These are phyloP conservation scores for Xylariaceae sp. DNA, from an alignment of 2,329 filamentous ascomycete genomes.

Conservation along the genomic window DNA sequence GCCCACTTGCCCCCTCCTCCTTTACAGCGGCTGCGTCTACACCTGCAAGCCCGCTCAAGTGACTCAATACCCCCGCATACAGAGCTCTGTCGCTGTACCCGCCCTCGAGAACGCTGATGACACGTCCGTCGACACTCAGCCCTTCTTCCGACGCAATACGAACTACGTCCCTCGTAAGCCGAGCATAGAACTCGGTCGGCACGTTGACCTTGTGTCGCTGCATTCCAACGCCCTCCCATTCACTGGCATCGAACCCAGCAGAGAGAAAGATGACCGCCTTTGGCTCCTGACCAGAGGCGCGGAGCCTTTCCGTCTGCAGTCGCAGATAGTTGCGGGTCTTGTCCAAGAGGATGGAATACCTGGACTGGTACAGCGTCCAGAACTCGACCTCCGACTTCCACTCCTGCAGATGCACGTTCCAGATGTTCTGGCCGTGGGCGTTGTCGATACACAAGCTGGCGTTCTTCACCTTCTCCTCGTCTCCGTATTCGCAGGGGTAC, in stretches of 20 bases:
- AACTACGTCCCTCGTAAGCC: slow-evolving; percentile 80
- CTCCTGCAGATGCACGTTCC: slow-evolving; percentile 89
- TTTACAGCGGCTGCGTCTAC: slow-evolving; percentile 38
- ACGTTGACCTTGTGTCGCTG: slow-evolving; percentile 94
- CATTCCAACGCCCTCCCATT: slow-evolving; percentile 90
- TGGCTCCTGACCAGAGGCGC: slow-evolving; percentile 53
- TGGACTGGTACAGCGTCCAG: slow-evolving; percentile 78
- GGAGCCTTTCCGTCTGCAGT: slow-evolving; percentile 62
- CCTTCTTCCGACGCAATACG: slow-evolving; percentile 74
- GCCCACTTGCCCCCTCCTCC: slow-evolving; percentile 37
- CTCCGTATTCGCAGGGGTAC: slow-evolving; percentile 92
- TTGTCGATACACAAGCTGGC: slow-evolving; percentile 93
- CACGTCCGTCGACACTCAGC: slow-evolving; percentile 70
- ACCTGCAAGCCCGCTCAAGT: slow-evolving; percentile 75
- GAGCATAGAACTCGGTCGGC: slow-evolving; percentile 92
- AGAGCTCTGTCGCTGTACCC: slow-evolving; percentile 93
- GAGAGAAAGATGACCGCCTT: slow-evolving; percentile 91
- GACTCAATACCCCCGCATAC: slow-evolving; percentile 81
- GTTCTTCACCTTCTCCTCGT: slow-evolving; percentile 86
- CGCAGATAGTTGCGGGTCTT: slow-evolving; percentile 77
- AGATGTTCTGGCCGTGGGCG: slow-evolving; percentile 87
- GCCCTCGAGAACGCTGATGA: slow-evolving; percentile 92
- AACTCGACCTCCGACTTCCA: slow-evolving; percentile 84
- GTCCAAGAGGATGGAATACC: slow-evolving; percentile 70
- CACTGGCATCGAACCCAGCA: slow-evolving; percentile 93